These are phyloP conservation scores for Chalaropsis thielavioides DNA, from an alignment of 2,329 filamentous ascomycete genomes.

Conservation along the genomic window DNA sequence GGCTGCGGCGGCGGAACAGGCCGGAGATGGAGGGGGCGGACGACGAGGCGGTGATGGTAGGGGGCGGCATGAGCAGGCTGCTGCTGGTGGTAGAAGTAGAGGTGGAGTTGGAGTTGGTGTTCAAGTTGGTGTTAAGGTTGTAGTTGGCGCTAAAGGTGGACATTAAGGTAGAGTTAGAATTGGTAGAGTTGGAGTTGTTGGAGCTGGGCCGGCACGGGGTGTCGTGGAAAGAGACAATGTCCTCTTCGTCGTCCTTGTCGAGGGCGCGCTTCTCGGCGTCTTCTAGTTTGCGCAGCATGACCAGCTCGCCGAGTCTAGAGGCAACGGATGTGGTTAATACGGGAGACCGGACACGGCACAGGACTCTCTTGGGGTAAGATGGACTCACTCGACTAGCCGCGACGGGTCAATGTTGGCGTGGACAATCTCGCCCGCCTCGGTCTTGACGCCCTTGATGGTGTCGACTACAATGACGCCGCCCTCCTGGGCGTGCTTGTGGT, in stretches of 20 bases:
- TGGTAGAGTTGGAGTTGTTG: not conserved
- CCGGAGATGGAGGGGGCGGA: not conserved
- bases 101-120: not conserved
- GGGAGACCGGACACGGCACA: too few species aligned
- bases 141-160: not conserved
- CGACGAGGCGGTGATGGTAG: not conserved
- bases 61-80: not conserved
- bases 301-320: slow-evolving; percentile 58
- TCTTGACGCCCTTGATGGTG: slow-evolving; percentile 62
- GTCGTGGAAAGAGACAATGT: not conserved
- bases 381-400: slow-evolving; percentile 61
- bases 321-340: not conserved
- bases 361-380: too few species aligned
- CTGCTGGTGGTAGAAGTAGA: not conserved
- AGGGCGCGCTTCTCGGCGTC: slow-evolving; percentile 10
- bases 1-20: slow-evolving; percentile 18
- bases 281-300: slow-evolving; percentile 36
- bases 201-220: not conserved
- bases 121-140: not conserved
- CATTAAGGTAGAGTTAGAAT: not conserved
- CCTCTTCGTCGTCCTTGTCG: slow-evolving; percentile 8
- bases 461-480: slow-evolving; percentile 57
- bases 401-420: slow-evolving; percentile 57
- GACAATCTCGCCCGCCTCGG: slow-evolving; percentile 77
- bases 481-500: slow-evolving; percentile 51